These are phyloP conservation scores for Trichosporon inkin DNA, from an alignment of 1,284 basidiomycete species.

Conservation along the genomic window DNA sequence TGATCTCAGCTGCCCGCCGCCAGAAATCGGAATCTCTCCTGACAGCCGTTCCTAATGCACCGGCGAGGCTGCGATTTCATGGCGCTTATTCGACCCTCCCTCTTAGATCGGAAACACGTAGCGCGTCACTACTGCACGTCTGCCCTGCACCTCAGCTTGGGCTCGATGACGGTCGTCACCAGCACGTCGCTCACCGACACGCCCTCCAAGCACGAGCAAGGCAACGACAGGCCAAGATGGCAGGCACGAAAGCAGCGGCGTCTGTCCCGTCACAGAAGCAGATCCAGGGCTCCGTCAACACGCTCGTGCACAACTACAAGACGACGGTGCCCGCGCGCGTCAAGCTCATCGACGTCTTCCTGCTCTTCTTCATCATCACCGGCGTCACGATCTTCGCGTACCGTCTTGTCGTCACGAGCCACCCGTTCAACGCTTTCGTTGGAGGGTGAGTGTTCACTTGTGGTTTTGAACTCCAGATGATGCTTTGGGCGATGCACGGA, in stretches of 20 bases:
- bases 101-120: not conserved
- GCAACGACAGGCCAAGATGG: not conserved
- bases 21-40: slow-evolving; percentile 5
- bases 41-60: not conserved
- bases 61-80: not conserved
- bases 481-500: too few relatives aligned
- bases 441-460: slow-evolving; percentile 67
- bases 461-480: not conserved
- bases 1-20: not conserved
- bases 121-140: slow-evolving; percentile 8
- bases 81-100: not conserved
- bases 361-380: slow-evolving; percentile 86
- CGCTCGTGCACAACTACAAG: slow-evolving; percentile 72
- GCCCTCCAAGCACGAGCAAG: not conserved
- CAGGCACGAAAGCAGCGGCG: slow-evolving; percentile 3
- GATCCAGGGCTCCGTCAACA: slow-evolving; percentile 53
- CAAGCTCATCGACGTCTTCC: slow-evolving; percentile 89
- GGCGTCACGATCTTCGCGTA: slow-evolving; percentile 89
- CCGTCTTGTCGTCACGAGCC: slow-evolving; percentile 85
- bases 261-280: slow-evolving; percentile 15
- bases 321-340: slow-evolving; percentile 73
- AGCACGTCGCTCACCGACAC: not conserved
- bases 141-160: not conserved
- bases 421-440: slow-evolving; percentile 95
- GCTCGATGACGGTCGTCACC: not conserved